Evolutionary conservation across 768 basidiomycete species (phyloP).

Genomic region (Leccinum uliginosum): DNA sequence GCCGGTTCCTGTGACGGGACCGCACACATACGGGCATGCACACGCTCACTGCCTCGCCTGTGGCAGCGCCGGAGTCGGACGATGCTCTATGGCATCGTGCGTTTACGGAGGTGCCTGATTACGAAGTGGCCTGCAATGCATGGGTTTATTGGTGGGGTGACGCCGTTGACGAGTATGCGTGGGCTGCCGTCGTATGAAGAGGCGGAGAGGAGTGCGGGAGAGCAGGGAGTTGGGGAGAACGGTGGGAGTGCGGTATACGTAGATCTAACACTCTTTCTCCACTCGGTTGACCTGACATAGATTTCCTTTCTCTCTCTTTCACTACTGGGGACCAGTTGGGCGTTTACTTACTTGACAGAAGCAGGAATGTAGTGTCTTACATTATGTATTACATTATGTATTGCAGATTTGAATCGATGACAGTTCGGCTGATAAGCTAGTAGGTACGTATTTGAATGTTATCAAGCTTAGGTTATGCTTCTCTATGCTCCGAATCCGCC

Average conservation of each 20-base stretch:
- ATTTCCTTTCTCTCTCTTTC: background rate
- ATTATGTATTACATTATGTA: background rate
- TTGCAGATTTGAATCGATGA: background rate
- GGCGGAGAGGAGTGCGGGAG: slow-evolving; percentile 28
- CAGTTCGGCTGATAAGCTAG: background rate
- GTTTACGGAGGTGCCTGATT: slow-evolving; percentile 80
- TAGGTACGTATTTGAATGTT: background rate
- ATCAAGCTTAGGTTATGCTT: no score
- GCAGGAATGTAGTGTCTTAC: no score
- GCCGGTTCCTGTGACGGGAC: background rate
- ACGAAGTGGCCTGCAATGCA: slow-evolving; percentile 76
- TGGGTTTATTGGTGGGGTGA: slow-evolving; percentile 90
- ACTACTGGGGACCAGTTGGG: background rate
- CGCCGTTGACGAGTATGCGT: slow-evolving; percentile 69
- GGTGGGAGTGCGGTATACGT: background rate
- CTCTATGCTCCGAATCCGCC: background rate
- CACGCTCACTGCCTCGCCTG: slow-evolving; percentile 2
- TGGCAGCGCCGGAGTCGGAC: slow-evolving; percentile 20
- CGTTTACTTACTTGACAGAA: background rate
- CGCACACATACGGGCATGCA: background rate
- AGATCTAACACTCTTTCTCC: background rate
- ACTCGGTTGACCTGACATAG: no score
- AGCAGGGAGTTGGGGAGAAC: background rate
- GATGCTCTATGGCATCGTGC: slow-evolving; percentile 51
- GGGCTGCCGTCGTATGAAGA: slow-evolving; percentile 90